Conservation (phyloP, 768 basidiomycete genomes). For the Kwoniella europaea region DNA sequence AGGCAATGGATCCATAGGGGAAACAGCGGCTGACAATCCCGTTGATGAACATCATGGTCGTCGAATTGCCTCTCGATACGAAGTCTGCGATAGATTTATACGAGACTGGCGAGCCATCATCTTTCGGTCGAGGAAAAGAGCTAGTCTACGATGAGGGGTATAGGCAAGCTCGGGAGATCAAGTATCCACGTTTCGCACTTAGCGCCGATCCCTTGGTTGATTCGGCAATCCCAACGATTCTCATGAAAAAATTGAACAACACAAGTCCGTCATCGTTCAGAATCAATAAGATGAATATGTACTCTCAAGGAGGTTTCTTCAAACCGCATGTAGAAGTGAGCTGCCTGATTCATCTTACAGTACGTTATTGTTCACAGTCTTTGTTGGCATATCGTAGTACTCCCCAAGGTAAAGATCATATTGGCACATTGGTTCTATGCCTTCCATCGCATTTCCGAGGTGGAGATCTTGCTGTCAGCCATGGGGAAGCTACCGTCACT, state of each 20-base stretch:
- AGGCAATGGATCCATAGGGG: too few species aligned
- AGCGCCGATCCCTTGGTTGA: neutral
- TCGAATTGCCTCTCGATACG: too few species aligned
- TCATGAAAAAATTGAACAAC: slow-evolving; percentile 7
- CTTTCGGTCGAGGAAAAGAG: slow-evolving; percentile 23
- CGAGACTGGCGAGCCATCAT: slow-evolving; percentile 14
- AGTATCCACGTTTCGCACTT: slow-evolving; percentile 23
- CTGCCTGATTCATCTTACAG: neutral
- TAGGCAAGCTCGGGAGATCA: slow-evolving; percentile 31
- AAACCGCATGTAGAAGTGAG: slow-evolving; percentile 32
- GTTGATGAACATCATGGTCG: too few species aligned
- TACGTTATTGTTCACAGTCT: neutral
- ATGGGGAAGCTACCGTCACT: slow-evolving; percentile 2
- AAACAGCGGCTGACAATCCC: too few species aligned
- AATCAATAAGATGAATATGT: slow-evolving; percentile 33
- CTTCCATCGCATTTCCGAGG: slow-evolving; percentile 29
- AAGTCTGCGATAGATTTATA: slow-evolving; percentile 9
- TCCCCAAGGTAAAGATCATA: slow-evolving; percentile 19
- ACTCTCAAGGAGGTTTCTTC: slow-evolving; percentile 31
- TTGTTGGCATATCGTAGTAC: slow-evolving; percentile 9
- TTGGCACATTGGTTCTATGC: slow-evolving; percentile 32
- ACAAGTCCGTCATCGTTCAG: neutral
- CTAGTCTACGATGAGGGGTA: slow-evolving; percentile 26
- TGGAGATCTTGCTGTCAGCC: slow-evolving; percentile 31
- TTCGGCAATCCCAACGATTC: slow-evolving; percentile 4